Evolutionary conservation across 768 basidiomycete genomes (phyloP).

Genomic region (Holtermannia corniformis): DNA sequence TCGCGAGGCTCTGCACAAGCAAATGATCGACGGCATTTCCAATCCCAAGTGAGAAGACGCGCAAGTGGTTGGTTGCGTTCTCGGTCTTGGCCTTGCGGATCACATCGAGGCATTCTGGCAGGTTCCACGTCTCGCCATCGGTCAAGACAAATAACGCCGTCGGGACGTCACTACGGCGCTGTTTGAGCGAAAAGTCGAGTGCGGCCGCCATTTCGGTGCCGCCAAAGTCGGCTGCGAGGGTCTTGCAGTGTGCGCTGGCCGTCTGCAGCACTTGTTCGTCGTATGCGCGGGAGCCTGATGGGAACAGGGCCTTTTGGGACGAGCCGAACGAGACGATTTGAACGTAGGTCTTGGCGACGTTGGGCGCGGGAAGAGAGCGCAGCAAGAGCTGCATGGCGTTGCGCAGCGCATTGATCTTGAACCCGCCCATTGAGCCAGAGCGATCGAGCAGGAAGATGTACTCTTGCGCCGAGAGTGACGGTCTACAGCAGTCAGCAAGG

Average conservation of each 20-base stretch:
- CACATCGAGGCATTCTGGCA: background rate
- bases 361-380: constrained; percentile 41
- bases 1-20: constrained; percentile 51
- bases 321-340: constrained; percentile 55
- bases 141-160: constrained; percentile 54
- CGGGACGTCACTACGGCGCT: constrained; percentile 39
- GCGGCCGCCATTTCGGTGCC: constrained; percentile 51
- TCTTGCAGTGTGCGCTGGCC: constrained; percentile 40
- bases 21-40: constrained; percentile 49
- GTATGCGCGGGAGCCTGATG: constrained; percentile 20
- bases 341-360: constrained; percentile 43
- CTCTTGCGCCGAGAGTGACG: constrained; percentile 43
- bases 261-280: constrained; percentile 8
- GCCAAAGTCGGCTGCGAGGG: constrained; percentile 46
- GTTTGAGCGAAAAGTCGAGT: constrained; percentile 43
- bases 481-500: constrained; percentile 7
- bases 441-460: constrained; percentile 57
- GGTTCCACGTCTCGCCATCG: constrained; percentile 46
- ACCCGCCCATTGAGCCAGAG: constrained; percentile 50
- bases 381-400: constrained; percentile 48
- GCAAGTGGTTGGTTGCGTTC: constrained; percentile 23
- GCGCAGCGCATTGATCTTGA: constrained; percentile 32
- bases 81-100: background rate
- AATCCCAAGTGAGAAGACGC: constrained; percentile 55
- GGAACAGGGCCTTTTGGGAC: constrained; percentile 40